Percentiles rank a stretch among this genome's conserved stretches.
phyloP scores from a whole-genome alignment of 2,329 filamentous ascomycete genomes.

The Claviceps pusilla region DNA sequence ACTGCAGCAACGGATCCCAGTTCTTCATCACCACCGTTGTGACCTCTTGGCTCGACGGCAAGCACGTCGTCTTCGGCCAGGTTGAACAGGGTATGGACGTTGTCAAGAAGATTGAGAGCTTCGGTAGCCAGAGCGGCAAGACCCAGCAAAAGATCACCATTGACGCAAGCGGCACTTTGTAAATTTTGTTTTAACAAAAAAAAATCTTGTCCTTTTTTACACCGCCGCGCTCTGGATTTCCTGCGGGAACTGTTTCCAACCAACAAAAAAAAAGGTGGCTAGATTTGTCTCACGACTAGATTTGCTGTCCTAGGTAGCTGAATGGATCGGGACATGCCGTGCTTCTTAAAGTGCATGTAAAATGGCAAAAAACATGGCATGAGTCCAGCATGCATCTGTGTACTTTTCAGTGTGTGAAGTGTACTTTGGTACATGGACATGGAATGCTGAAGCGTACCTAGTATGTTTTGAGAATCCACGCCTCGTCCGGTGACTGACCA shows the following conservation, averaged over 20 bases:
- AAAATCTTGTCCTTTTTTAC: no score
- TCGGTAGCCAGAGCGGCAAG: constrained; percentile 34
- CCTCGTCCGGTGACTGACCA: no score
- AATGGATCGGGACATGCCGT: background rate
- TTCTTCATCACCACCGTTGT: constrained; percentile 94
- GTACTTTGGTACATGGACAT: no score
- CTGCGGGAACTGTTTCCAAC: no score
- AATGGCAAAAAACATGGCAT: no score
- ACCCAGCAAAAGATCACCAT: constrained; percentile 45
- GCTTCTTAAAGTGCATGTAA: background rate
- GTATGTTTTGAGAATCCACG: no score
- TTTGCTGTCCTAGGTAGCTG: background rate
- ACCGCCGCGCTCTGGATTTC: no score
- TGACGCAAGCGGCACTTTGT: constrained; percentile 34
- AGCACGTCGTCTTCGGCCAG: constrained; percentile 76
- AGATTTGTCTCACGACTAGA: background rate
- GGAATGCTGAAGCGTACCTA: no score
- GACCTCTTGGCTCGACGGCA: constrained; percentile 71
- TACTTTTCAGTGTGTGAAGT: no score
- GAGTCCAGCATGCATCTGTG: no score
- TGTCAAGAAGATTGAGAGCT: constrained; percentile 47
- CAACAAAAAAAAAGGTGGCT: background rate
- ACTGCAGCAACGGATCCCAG: constrained; percentile 77
- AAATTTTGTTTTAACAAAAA: constrained; percentile 11
- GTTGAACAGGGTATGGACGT: constrained; percentile 37